Evolutionary conservation across 805 yeast species (phyloP).

Genomic region (Saccharomycopsis javanensis): DNA sequence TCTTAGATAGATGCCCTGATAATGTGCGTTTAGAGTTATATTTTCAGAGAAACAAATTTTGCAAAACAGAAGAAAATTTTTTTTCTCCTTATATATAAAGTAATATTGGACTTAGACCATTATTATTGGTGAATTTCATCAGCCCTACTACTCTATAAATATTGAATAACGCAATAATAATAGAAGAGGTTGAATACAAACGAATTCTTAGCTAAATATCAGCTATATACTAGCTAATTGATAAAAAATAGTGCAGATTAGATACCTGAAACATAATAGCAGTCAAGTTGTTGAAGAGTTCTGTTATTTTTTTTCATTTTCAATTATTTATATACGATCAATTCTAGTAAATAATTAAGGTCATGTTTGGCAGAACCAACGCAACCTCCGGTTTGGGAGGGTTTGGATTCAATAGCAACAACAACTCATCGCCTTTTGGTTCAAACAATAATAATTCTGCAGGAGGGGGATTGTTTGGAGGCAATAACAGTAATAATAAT

Average conservation of each 20-base stretch:
- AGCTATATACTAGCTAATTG: not conserved
- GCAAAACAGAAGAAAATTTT: not conserved
- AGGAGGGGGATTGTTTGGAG: constrained; percentile 13
- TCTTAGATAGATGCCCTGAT: not conserved
- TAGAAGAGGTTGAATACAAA: too few relatives aligned
- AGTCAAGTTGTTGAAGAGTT: too few relatives aligned
- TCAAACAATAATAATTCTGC: constrained; percentile 15
- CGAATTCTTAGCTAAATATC: too few relatives aligned
- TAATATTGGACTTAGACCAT: too few relatives aligned
- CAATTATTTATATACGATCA: too few relatives aligned
- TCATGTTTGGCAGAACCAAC: constrained; percentile 12
- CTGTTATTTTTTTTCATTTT: too few relatives aligned
- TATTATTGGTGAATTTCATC: too few relatives aligned
- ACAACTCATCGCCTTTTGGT: constrained; percentile 16
- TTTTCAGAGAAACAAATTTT: not conserved
- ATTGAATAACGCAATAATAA: too few relatives aligned
- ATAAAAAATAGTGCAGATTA: too few relatives aligned
- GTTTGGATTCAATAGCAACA: constrained; percentile 14
- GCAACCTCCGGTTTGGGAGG: constrained; percentile 14
- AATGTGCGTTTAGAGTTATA: not conserved
- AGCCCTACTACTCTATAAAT: too few relatives aligned
- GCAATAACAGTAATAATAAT: constrained; percentile 7
- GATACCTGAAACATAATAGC: not conserved
- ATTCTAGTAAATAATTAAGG: not conserved
- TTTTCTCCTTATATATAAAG: not conserved